Base-by-base conservation (phyloP, 805 yeast species). In the Ogataea ganodermae region DNA sequence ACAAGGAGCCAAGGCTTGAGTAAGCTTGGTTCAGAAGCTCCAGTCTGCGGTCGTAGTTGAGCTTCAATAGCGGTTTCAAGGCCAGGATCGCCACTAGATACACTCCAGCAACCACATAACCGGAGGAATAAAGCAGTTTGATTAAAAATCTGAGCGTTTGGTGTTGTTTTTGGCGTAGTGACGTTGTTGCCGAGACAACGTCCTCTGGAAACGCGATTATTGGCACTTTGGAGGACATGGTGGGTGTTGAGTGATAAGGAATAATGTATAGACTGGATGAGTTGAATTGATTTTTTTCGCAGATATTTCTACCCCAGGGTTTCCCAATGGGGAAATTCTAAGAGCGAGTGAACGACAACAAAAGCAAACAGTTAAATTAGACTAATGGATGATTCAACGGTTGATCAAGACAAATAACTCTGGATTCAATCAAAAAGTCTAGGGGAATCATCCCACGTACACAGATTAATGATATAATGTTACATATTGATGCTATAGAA, bases 31-130 rank as follows among this genome's bases (percentile, higher is more conserved):
- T 51, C 10, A 67, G 50, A 7, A 72, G 61, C 3, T 68, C 70
- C 1, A 57, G 42, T 36, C 83, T 61, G 51, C 78, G 68, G 5
- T 65, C 66, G 50, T 64, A 73, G 22, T 70, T 72, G 4, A 63
- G 44, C 13, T 66, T 64, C 5, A 78, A 42, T 17, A 69, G 50
- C 2, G 83, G 83, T 44, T 69, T 70, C 10, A 78, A 40, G 3
- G 67, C 55, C 6, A 69, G 51, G 13, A 71, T 60, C 7, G 68
- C 65, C 1, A 69, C 13, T 4, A 63, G 36, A 46, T 67, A 71
- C 1, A 69, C 50, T 0, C 61, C 45, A 1, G 69, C 51, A 6
- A 72, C 43, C 0, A 60, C 52, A 21, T 66, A 58, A 0, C 75
- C 74, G 4, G 76, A 69, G 13, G 58, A 55, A 46, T 71, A 63